These are phyloP conservation scores for Bacidia gigantensis DNA, from an alignment of 495 filamentous ascomycete genomes.

Conservation along the genomic window DNA sequence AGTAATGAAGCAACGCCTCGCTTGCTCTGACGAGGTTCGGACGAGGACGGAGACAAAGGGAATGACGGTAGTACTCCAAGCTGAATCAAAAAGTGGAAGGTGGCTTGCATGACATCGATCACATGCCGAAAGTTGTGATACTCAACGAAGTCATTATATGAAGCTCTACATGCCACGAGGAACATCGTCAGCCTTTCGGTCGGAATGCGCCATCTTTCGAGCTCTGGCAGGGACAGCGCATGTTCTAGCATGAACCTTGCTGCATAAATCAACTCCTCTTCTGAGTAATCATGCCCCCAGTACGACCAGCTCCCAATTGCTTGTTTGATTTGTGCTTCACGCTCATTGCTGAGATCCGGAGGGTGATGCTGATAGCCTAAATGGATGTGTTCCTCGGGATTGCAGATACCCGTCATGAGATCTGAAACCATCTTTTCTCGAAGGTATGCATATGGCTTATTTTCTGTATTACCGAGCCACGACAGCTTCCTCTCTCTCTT, in stretches of 20 bases:
- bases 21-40: conserved; percentile 20
- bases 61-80: conserved; percentile 67
- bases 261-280: conserved; percentile 74
- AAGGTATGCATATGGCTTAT: conserved; percentile 79
- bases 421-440: conserved; percentile 80
- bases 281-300: conserved; percentile 72
- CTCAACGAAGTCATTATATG: conserved; percentile 92
- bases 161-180: conserved; percentile 65
- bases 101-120: conserved; percentile 86
- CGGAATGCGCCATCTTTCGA: conserved; percentile 65
- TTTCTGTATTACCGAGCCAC: conserved; percentile 80
- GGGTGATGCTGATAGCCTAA: conserved; percentile 30
- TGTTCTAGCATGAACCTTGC: conserved; percentile 79
- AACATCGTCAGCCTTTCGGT: conserved; percentile 60
- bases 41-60: conserved; percentile 19
- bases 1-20: conserved; percentile 61
- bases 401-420: conserved; percentile 85
- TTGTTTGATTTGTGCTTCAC: conserved; percentile 48
- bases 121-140: conserved; percentile 99
- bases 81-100: conserved; percentile 79
- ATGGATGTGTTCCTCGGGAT: conserved; percentile 45
- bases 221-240: conserved; percentile 66
- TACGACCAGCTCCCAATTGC: conserved; percentile 78
- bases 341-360: conserved; percentile 28
- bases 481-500: conserved; percentile 68